Evolutionary conservation across 1,139 yeast species (phyloP).

Genomic region (Hyphopichia buzzinii): DNA sequence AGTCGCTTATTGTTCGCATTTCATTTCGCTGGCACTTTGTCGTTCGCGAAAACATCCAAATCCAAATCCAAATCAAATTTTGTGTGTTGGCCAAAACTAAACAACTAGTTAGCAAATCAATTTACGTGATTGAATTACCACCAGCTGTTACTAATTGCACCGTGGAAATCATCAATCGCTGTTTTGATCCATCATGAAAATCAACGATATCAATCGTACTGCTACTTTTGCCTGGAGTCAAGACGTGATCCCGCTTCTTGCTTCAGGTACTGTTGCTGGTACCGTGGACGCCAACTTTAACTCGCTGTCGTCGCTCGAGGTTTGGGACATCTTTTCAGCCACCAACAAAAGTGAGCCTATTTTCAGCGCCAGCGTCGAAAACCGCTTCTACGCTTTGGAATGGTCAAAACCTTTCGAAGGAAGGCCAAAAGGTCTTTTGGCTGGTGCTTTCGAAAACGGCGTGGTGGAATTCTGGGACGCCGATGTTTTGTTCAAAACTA

Average conservation of each 20-base stretch:
- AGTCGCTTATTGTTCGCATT: too few species aligned
- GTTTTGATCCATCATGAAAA: too few species aligned
- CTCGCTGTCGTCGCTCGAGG: slow-evolving; percentile 69
- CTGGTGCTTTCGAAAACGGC: slow-evolving; percentile 90
- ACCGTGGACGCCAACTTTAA: slow-evolving; percentile 89
- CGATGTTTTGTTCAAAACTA: slow-evolving; percentile 39
- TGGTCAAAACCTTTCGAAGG: slow-evolving; percentile 74
- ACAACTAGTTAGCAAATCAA: too few species aligned
- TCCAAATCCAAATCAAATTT: too few species aligned
- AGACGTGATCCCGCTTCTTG: slow-evolving; percentile 70
- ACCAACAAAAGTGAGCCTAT: slow-evolving; percentile 44
- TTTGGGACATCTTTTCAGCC: slow-evolving; percentile 69
- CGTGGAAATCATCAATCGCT: too few species aligned
- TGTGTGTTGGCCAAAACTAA: too few species aligned
- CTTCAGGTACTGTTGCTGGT: slow-evolving; percentile 92
- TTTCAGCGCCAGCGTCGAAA: slow-evolving; percentile 50
- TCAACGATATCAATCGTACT: slow-evolving; percentile 79
- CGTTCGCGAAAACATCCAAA: too few species aligned
- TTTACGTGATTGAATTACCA: too few species aligned
- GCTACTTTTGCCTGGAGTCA: slow-evolving; percentile 96
- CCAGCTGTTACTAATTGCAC: too few species aligned
- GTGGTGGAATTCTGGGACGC: slow-evolving; percentile 74
- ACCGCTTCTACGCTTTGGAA: slow-evolving; percentile 74
- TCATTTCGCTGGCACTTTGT: too few species aligned
- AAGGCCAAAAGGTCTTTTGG: slow-evolving; percentile 60